Percentiles rank a stretch among this genome's conserved stretches.
Conservation (phyloP, 192 early-diverging fungal species). For the Coemansia sp. region DNA sequence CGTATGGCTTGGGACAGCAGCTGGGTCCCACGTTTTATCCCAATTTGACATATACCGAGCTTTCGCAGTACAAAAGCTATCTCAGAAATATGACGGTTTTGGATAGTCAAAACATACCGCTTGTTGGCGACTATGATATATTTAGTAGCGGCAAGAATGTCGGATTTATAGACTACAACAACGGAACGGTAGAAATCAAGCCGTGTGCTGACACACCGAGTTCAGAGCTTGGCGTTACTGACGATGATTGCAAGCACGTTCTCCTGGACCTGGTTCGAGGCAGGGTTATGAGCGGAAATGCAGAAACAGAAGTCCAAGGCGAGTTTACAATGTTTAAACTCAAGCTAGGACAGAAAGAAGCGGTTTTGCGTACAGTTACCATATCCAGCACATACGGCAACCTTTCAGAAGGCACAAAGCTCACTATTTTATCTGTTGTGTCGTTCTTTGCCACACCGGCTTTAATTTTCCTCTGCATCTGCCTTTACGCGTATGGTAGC, state of each 20-base stretch:
- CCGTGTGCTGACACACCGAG: slow-evolving; percentile 33
- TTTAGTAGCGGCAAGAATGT: slow-evolving; percentile 21
- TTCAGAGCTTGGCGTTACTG: slow-evolving; percentile 10
- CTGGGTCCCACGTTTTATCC: slow-evolving; percentile 18
- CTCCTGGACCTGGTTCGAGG: slow-evolving; percentile 29
- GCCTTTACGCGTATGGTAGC: no score
- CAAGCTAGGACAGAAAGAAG: slow-evolving; percentile 16
- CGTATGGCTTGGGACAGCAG: slow-evolving; percentile 31
- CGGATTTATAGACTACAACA: slow-evolving; percentile 43
- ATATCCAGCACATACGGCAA: slow-evolving; percentile 28
- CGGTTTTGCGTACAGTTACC: slow-evolving; percentile 25
- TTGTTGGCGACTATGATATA: slow-evolving; percentile 34
- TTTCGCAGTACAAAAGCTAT: slow-evolving; percentile 23
- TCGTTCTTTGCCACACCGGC: no score
- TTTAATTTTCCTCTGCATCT: no score
- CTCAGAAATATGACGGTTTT: slow-evolving; percentile 44
- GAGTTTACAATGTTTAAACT: slow-evolving; percentile 46
- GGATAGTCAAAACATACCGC: slow-evolving; percentile 27
- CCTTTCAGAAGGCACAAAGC: background rate
- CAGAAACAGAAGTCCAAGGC: slow-evolving; percentile 7
- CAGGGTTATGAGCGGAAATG: slow-evolving; percentile 32
- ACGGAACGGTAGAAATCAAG: slow-evolving; percentile 27
- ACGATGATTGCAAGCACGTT: slow-evolving; percentile 24
- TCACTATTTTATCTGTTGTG: background rate
- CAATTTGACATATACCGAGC: slow-evolving; percentile 13